Conservation (phyloP, 192 early-diverging fungal genomes). For the Backusella luteola region DNA sequence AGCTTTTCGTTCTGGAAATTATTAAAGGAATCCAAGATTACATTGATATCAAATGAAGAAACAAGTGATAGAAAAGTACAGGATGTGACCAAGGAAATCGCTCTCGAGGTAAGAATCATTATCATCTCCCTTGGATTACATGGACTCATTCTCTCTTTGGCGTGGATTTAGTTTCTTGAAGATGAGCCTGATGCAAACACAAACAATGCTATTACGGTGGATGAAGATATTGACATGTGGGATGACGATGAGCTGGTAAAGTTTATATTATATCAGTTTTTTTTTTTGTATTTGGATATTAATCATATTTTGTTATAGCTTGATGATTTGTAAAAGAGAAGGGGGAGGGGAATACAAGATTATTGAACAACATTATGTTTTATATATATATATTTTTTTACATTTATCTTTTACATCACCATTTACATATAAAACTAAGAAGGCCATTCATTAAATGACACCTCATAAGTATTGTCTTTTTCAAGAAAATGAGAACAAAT, state of each 20-base stretch:
- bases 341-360: no score
- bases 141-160: background rate
- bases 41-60: background rate
- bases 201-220: background rate
- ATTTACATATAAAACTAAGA: no score
- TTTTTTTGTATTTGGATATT: background rate
- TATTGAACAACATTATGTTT: no score
- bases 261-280: no score
- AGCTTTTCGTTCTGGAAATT: background rate
- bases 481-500: no score
- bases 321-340: background rate
- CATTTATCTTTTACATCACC: no score
- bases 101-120: background rate
- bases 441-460: no score
- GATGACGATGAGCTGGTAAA: background rate
- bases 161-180: background rate
- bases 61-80: background rate
- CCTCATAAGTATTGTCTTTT: no score
- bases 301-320: background rate
- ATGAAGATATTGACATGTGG: background rate
- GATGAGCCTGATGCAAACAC: background rate
- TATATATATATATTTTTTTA: no score
- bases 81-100: background rate
- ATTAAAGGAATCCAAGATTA: background rate
- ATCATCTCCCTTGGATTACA: background rate